Conservation (phyloP, 176 grass and related monocot genomes). For the Coix lacrymajobi region DNA sequence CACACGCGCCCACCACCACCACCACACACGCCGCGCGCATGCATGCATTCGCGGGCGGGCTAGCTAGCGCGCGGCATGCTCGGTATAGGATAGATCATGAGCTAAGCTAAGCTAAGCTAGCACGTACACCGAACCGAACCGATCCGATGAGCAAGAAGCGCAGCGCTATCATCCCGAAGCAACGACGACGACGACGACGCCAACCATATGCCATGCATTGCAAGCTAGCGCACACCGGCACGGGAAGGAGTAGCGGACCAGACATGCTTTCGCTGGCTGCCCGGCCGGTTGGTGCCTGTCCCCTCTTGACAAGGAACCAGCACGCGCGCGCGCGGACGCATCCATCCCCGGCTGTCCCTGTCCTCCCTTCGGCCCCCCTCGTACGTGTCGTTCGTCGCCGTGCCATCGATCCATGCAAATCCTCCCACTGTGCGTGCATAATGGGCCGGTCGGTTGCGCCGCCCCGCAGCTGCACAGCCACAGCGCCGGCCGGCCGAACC, state of each 20-base stretch:
- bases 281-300: conserved; percentile 17
- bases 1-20: too few species aligned
- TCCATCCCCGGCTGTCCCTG: neutral
- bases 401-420: neutral
- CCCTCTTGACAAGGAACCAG: neutral
- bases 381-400: neutral
- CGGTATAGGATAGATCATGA: neutral
- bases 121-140: neutral
- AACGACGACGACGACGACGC: neutral
- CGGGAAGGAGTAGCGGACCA: neutral
- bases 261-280: neutral
- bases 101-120: too few species aligned
- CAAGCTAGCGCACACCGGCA: neutral
- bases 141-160: neutral
- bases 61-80: too few species aligned
- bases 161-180: neutral
- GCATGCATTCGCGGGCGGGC: neutral
- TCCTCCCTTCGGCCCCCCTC: neutral
- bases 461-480: too few species aligned
- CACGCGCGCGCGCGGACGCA: neutral
- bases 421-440: neutral
- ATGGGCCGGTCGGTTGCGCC: neutral
- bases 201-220: neutral
- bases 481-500: too few species aligned
- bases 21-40: neutral